Conservation (phyloP, 2,329 filamentous ascomycete genomes). For the Cryphonectria carpinicola region DNA sequence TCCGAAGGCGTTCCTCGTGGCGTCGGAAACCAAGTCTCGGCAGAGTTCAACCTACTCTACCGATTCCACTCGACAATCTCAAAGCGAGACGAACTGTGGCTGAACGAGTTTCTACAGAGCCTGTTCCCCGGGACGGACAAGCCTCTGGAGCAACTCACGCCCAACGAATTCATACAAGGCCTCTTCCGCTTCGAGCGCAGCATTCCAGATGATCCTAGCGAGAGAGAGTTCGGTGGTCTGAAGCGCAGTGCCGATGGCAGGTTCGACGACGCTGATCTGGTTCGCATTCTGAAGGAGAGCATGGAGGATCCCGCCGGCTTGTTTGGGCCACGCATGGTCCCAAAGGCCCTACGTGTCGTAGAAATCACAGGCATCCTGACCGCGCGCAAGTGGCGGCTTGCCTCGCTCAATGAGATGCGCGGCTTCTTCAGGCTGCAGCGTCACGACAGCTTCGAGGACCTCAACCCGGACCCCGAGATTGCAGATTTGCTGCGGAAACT, state of each 20-base stretch:
- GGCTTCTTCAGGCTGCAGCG: conserved; percentile 63
- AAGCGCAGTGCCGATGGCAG: conserved; percentile 52
- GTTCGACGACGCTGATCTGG: conserved; percentile 62
- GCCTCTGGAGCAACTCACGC: conserved; percentile 39
- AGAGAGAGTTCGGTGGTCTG: conserved; percentile 53
- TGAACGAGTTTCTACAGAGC: conserved; percentile 54
- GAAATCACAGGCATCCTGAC: conserved; percentile 67
- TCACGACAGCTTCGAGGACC: conserved; percentile 60
- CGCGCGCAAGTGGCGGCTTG: conserved; percentile 63
- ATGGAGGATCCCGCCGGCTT: conserved; percentile 64
- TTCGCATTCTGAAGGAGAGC: conserved; percentile 55
- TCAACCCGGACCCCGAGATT: conserved; percentile 61
- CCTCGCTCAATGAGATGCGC: conserved; percentile 67
- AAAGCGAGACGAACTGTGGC: conserved; percentile 64
- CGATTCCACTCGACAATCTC: conserved; percentile 67
- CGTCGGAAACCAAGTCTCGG: conserved; percentile 68
- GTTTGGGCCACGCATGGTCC: conserved; percentile 63
- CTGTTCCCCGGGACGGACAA: conserved; percentile 36
- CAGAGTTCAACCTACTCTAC: conserved; percentile 70
- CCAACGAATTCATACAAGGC: conserved; percentile 44
- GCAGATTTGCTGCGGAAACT: conserved; percentile 59
- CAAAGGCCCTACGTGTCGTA: conserved; percentile 60
- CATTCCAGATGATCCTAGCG: conserved; percentile 47
- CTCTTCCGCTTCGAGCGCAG: conserved; percentile 44
- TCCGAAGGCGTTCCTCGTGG: conserved; percentile 55